phyloP scores from a whole-genome alignment of 768 basidiomycete genomes.

The Leucocoprinus birnbaumii region DNA sequence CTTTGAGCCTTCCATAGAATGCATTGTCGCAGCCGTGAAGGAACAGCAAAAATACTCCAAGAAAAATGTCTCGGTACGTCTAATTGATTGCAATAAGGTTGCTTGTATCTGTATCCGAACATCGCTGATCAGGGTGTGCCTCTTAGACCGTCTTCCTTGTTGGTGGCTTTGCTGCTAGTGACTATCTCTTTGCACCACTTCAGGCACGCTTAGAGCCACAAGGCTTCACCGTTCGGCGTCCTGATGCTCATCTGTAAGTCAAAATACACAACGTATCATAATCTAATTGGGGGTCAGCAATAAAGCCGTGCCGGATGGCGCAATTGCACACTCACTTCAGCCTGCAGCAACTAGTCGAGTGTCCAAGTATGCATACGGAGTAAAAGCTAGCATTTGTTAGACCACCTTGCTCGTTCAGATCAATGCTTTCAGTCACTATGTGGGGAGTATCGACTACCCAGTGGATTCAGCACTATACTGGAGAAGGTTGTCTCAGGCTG shows the following conservation, averaged over 20 bases:
- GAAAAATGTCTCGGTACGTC: slow-evolving; percentile 22
- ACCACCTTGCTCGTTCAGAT: slow-evolving; percentile 8
- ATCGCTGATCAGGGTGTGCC: not conserved
- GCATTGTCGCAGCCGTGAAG: slow-evolving; percentile 24
- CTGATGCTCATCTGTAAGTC: slow-evolving; percentile 44
- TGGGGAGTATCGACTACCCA: slow-evolving; percentile 6
- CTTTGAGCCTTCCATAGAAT: slow-evolving; percentile 30
- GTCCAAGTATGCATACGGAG: slow-evolving; percentile 16
- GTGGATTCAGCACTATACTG: slow-evolving; percentile 15
- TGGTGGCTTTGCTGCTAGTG: slow-evolving; percentile 52
- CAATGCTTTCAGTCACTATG: not conserved
- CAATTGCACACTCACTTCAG: slow-evolving; percentile 17
- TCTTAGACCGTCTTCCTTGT: slow-evolving; percentile 38
- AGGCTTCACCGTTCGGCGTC: slow-evolving; percentile 36
- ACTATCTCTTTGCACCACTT: slow-evolving; percentile 41
- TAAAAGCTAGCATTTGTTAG: slow-evolving; percentile 6
- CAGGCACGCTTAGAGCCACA: slow-evolving; percentile 28
- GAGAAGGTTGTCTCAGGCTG: slow-evolving; percentile 1
- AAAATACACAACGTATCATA: not conserved
- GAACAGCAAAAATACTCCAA: slow-evolving; percentile 16
- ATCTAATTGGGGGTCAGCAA: slow-evolving; percentile 12
- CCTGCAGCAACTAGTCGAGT: slow-evolving; percentile 12
- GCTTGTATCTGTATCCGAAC: no score
- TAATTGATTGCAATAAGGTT: not conserved
- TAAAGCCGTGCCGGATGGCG: slow-evolving; percentile 24